Base-by-base conservation (phyloP, 371 early-diverging fungal genomes). In the Apophysomyces elegans region DNA sequence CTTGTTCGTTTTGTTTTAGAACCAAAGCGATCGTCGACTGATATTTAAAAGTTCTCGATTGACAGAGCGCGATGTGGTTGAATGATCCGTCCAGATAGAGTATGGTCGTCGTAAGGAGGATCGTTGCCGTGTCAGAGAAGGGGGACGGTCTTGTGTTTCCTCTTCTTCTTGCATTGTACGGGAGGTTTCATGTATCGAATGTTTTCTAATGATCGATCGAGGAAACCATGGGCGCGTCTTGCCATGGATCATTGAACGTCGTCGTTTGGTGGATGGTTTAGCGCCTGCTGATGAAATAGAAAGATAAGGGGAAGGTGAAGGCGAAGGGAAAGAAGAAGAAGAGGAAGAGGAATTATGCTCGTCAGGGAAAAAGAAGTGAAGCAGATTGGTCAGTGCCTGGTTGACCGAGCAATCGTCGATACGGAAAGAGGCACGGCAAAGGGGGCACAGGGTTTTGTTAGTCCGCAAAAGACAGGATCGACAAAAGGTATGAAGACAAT, bases 401-500 rank as follows among this genome's bases (percentile, higher is more conserved):
- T 66, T 61, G 13, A 61, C 32, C 8, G 56, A 50, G 56, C 66
- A 66, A 41, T 66, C 61, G 12, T 61, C 32, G 14, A 66, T 13
- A 0, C 46, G 37, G 41, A 66, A 66, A n/a, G 43, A 37, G 21
- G 66, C 18, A 18, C 66, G 66, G 37, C 66, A 66, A 4, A 66
- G 21, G n/a, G 66, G 66, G 37, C 66, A 66, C 4, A 32, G 39
- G 26, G 66, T 4, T 37, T 56, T 44, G 18, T 54, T 63, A 43
- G 36, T 18, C 43, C 32, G 36, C 35, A 12, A 43, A 16, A 66
- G 37, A 37, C 66, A 66, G n/a, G 61, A 39, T 41, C 56, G 13
- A 35, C 66, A 66, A 61, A 66, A 66, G 4, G 66, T 66, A 56
- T 66, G 66, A 12, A 66, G 59, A 56, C 66, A 66, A 1, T 38